Base-by-base conservation (phyloP, 1,284 basidiomycete species). In the Inonotus obliquus region DNA sequence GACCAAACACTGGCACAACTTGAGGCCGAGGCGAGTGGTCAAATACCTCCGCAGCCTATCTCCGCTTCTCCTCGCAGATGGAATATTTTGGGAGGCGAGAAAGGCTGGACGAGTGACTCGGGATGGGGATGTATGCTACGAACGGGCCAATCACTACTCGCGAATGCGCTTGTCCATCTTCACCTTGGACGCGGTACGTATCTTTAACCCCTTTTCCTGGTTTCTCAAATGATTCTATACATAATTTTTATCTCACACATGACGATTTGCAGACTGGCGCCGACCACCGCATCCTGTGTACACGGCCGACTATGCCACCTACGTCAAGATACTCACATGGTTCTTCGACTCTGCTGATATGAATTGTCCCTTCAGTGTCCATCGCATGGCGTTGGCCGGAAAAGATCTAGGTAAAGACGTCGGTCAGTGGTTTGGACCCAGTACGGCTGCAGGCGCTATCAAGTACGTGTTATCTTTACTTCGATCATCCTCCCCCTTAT, bases 111-210 rank as follows among this genome's bases (percentile, higher is more conserved):
- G n/a, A 92, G 85, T 66, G 96, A 99, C 77, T 81, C 93, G 0
- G 96, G 96, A 0, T 99, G 96, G 96, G 96, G 96, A 0, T 99
- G 96, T 74, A 98, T 99, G 96, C 74, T 98, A 29, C 77, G 96
- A 25, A 98, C 96, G 0, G 96, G 95, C 0, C 96, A 98, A 76
- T 92, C 91, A 68, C 72, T 99, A 64, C 79, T 99, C 17, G 96
- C 94, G 4, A 98, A 96, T 68, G 87, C 95, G 0, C 77, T 98
- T 23, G 74, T 96, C 14, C 84, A 90, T 71, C 75, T 92, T 4
- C 92, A 96, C 75, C 78, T 97, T 0, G 93, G 94, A 2, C 80
- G 94, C 76, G 91, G 93, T 94, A 66, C 65, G 88, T 79, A 14
- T 48, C 23, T 21, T 29, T 2, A 7, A 2, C 32, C 9, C 9